Evolutionary conservation across 108 stramenopile species (phyloP).

Genomic region (Nitzschia inconspicua): DNA sequence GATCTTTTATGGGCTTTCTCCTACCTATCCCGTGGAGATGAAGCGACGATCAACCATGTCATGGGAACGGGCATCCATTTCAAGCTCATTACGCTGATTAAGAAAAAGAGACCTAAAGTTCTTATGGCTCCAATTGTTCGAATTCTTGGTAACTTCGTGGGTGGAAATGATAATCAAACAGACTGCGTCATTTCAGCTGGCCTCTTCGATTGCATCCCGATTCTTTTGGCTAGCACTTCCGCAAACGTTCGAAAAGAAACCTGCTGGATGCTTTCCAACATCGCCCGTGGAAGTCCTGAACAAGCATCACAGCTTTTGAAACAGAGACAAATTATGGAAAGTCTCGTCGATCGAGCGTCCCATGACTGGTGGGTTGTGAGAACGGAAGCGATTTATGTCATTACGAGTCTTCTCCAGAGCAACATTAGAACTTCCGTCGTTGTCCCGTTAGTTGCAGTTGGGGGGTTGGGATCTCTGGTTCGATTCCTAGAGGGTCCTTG

Average conservation of each 20-base stretch:
- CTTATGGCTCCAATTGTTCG: constrained; percentile 80
- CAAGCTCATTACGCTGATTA: constrained; percentile 54
- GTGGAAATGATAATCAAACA: constrained; percentile 85
- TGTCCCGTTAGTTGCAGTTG: constrained; percentile 52
- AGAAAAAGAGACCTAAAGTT: constrained; percentile 16
- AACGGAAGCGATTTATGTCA: constrained; percentile 89
- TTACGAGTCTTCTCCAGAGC: constrained; percentile 76
- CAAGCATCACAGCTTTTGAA: constrained; percentile 62
- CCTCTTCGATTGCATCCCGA: constrained; percentile 24
- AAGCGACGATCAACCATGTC: constrained; percentile 74
- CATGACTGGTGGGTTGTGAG: constrained; percentile 74
- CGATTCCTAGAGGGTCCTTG: constrained; percentile 39
- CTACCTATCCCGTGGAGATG: constrained; percentile 85
- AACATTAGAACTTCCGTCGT: constrained; percentile 50
- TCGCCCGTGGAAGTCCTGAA: constrained; percentile 84
- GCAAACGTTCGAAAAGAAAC: constrained; percentile 85
- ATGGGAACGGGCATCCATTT: constrained; percentile 44
- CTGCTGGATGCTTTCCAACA: constrained; percentile 89
- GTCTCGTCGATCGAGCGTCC: constrained; percentile 47
- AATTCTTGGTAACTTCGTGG: constrained; percentile 92
- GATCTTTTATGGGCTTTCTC: constrained; percentile 90
- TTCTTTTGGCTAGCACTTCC: constrained; percentile 28
- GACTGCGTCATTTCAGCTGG: constrained; percentile 85
- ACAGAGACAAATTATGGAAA: constrained; percentile 30
- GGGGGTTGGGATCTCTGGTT: constrained; percentile 68